Evolutionary conservation across 495 filamentous ascomycete species (phyloP).

Genomic region (Sphaerosporella brunnea): DNA sequence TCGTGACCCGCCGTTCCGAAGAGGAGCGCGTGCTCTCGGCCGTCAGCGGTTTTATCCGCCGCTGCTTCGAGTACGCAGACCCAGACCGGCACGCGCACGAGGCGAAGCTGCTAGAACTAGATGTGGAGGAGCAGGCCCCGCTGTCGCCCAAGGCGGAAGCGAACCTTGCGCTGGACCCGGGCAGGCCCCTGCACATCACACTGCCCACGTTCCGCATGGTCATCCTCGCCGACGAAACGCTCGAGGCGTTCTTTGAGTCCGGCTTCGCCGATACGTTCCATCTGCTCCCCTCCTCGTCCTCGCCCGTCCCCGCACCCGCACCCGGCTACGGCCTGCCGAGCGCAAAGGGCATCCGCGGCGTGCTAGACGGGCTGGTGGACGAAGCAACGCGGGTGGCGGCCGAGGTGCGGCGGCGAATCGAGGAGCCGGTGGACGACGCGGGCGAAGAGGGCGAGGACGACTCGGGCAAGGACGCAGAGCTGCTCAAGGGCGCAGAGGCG

Average conservation of each 20-base stretch:
- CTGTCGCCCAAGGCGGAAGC: slow-evolving; percentile 29
- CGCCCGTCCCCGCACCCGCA: slow-evolving; percentile 28
- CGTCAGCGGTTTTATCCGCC: slow-evolving; percentile 82
- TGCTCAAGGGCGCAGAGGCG: slow-evolving; percentile 55
- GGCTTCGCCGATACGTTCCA: slow-evolving; percentile 57
- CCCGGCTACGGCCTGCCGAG: slow-evolving; percentile 31
- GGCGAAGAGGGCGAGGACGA: slow-evolving; percentile 52
- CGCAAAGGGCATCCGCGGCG: slow-evolving; percentile 68
- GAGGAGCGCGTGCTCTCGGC: slow-evolving; percentile 74
- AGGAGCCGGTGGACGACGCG: slow-evolving; percentile 78
- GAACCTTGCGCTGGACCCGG: slow-evolving; percentile 79
- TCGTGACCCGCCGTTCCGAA: slow-evolving; percentile 52
- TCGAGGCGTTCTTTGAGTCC: slow-evolving; percentile 90
- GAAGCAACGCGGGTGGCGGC: slow-evolving; percentile 90
- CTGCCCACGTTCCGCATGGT: slow-evolving; percentile 98
- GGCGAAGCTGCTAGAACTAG: slow-evolving; percentile 45
- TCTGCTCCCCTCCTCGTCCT: slow-evolving; percentile 28
- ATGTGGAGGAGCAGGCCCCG: slow-evolving; percentile 21
- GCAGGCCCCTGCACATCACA: slow-evolving; percentile 85
- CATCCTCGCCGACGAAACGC: slow-evolving; percentile 80
- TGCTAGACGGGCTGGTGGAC: slow-evolving; percentile 89
- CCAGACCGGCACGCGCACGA: slow-evolving; percentile 54
- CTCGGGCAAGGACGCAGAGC: slow-evolving; percentile 45
- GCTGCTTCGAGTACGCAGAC: slow-evolving; percentile 97
- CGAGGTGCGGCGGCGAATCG: slow-evolving; percentile 79